Conservation (phyloP, 2,329 filamentous ascomycete species). For the Colletotrichum siamense region DNA sequence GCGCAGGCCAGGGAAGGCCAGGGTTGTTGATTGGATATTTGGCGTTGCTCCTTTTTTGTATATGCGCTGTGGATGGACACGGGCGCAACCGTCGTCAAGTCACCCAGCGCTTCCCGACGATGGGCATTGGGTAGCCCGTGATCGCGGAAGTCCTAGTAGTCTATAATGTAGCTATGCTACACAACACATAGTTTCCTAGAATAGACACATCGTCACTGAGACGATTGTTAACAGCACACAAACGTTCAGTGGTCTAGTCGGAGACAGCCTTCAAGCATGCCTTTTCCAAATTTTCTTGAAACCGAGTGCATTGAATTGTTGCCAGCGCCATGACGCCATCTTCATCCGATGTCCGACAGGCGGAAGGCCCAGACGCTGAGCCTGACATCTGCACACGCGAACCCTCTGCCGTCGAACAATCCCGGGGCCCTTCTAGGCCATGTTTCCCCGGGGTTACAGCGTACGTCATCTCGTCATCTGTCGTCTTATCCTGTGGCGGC, state of each 20-base stretch:
- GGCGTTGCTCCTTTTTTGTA: constrained; percentile 29
- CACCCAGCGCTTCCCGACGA: background rate
- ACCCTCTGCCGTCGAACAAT: background rate
- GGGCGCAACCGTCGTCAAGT: background rate
- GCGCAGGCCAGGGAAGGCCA: constrained; percentile 12
- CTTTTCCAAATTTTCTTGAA: background rate
- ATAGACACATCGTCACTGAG: background rate
- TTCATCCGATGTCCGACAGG: background rate
- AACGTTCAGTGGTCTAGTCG: background rate
- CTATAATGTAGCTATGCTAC: constrained; percentile 19
- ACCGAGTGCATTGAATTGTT: background rate
- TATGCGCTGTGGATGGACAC: background rate
- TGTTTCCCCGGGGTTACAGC: background rate
- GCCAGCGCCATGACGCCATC: constrained; percentile 6
- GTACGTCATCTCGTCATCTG: constrained; percentile 1
- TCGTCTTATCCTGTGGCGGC: constrained; percentile 13
- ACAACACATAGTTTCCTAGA: constrained; percentile 2
- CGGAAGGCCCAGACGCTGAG: background rate
- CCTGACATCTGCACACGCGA: constrained; percentile 5
- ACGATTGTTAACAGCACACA: background rate
- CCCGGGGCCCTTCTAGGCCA: background rate
- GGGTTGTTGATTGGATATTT: constrained; percentile 20
- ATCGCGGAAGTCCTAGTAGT: background rate
- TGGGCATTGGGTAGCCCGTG: background rate
- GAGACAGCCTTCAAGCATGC: background rate